Conservation (phyloP, 2,329 filamentous ascomycete species). For the Aspergillus hortae region DNA sequence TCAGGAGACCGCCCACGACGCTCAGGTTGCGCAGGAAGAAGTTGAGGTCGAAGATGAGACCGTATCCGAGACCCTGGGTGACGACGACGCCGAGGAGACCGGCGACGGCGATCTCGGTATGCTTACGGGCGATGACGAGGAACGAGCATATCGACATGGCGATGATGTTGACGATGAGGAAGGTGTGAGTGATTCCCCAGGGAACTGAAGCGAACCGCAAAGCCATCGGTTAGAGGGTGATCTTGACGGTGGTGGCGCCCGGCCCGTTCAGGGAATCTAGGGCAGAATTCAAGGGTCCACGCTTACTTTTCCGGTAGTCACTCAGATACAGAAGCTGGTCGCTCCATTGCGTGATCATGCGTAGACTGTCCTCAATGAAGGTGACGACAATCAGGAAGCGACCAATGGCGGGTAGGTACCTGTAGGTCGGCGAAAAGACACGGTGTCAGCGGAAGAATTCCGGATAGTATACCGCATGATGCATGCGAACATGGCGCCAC, state of each 20-base stretch:
- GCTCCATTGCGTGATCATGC: constrained; percentile 95
- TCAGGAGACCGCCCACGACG: constrained; percentile 92
- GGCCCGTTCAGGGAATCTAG: not conserved
- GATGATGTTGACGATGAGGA: constrained; percentile 85
- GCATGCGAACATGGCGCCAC: not conserved
- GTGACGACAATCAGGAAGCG: constrained; percentile 98
- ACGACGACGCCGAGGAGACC: constrained; percentile 89
- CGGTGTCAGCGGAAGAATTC: constrained; percentile 24
- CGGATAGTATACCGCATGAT: not conserved
- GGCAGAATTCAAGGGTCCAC: not conserved
- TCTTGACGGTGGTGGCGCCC: not conserved
- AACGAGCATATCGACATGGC: constrained; percentile 79
- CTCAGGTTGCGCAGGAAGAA: constrained; percentile 99
- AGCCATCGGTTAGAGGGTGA: constrained; percentile 14
- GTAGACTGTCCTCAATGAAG: constrained; percentile 92
- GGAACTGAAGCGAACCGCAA: constrained; percentile 62
- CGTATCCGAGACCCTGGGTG: constrained; percentile 92
- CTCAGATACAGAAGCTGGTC: constrained; percentile 92
- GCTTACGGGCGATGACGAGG: constrained; percentile 85
- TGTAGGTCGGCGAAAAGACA: constrained; percentile 42
- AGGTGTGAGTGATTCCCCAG: constrained; percentile 81
- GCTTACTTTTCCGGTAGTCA: constrained; percentile 88
- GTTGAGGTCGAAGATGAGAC: constrained; percentile 97
- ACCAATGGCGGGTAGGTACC: constrained; percentile 90
- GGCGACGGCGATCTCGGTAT: constrained; percentile 87